phyloP scores from a whole-genome alignment of 2,329 filamentous ascomycete species.

The Thermothelomyces thermophilus region DNA sequence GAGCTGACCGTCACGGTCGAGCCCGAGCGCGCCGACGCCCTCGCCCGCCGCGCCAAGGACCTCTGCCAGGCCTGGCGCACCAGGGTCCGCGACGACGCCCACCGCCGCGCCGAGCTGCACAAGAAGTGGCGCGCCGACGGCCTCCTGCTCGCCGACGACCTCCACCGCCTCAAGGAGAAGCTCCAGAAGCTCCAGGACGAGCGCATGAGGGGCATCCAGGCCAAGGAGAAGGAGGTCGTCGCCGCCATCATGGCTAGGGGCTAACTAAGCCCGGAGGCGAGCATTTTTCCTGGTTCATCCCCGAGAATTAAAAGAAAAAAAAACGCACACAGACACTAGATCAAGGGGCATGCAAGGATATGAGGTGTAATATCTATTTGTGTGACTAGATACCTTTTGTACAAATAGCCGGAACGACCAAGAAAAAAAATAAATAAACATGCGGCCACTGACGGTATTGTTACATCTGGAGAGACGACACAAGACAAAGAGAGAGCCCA shows the following conservation, averaged over 20 bases:
- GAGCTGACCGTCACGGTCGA: conserved; percentile 51
- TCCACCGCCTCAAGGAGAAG: conserved; percentile 37
- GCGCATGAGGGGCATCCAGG: conserved; percentile 45
- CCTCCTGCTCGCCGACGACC: conserved; percentile 38
- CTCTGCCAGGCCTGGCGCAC: conserved; percentile 46
- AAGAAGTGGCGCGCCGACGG: conserved; percentile 43
- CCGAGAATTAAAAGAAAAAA: too few relatives aligned
- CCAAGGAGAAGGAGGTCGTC: conserved; percentile 43
- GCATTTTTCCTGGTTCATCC: too few relatives aligned
- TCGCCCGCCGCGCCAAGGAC: conserved; percentile 38
- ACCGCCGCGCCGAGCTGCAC: conserved; percentile 43
- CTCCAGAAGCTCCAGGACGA: conserved; percentile 48
- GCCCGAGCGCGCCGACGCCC: conserved; percentile 44
- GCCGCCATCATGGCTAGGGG: conserved; percentile 28
- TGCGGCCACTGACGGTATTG: conserved; percentile 11
- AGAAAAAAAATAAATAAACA: too few relatives aligned
- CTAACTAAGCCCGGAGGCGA: not conserved
- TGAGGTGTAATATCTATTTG: too few relatives aligned
- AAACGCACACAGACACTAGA: too few relatives aligned
- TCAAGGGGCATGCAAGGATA: not conserved
- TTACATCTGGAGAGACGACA: conserved; percentile 15
- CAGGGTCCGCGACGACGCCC: conserved; percentile 40
- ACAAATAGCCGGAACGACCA: conserved; percentile 11
- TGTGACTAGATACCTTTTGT: conserved; percentile 11
- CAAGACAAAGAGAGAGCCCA: not conserved